Evolutionary conservation across 306 rosid genomes (phyloP).

Genomic region (Acacia crassicarpa): DNA sequence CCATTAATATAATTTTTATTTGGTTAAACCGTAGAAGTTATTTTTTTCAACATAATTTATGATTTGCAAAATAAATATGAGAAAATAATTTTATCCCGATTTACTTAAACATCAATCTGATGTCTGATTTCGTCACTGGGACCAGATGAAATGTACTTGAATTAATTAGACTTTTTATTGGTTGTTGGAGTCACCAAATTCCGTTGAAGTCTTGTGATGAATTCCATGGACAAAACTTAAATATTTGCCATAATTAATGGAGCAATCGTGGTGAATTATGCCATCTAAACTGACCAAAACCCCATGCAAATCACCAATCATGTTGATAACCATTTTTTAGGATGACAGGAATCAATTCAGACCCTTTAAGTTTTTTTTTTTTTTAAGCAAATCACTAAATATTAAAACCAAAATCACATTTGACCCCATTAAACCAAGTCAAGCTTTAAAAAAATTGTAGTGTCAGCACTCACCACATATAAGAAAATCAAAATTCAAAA

Average conservation of each 20-base stretch:
- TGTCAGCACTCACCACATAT: no score
- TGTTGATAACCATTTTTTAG: neutral
- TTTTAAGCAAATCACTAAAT: neutral
- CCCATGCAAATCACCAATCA: neutral
- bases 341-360: neutral
- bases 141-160: neutral
- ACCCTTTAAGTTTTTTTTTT: neutral
- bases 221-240: neutral
- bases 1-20: no score
- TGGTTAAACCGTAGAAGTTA: no score
- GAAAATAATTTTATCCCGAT: no score
- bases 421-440: neutral
- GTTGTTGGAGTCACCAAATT: neutral
- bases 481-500: no score
- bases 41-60: no score
- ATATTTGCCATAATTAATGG: neutral
- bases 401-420: neutral
- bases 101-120: neutral
- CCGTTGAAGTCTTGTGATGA: neutral
- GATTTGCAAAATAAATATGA: no score
- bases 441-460: no score
- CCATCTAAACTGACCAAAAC: neutral
- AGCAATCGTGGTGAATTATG: neutral
- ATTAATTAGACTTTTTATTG: neutral
- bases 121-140: neutral